A percentile compares a stretch with the other conserved stretches of the same genome.
Conservation (phyloP, 176 grass and related monocot species). For the Oryza australiensis region DNA sequence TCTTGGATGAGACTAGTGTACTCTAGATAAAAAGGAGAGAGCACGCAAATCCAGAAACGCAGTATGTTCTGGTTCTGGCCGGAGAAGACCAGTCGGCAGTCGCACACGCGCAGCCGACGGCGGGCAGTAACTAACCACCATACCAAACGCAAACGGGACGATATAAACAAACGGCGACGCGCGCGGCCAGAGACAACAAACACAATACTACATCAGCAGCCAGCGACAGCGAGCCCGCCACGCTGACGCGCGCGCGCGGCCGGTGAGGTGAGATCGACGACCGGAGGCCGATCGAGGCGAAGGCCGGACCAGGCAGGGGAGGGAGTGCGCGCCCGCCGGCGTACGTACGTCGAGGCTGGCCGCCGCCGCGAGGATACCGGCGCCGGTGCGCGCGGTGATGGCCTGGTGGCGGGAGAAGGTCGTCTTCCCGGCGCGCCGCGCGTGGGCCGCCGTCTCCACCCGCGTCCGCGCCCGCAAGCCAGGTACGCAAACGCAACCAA, state of each 20-base stretch:
- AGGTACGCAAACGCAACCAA: constrained; percentile 57
- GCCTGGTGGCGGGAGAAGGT: constrained; percentile 84
- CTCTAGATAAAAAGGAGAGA: constrained; percentile 33
- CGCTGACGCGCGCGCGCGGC: neutral
- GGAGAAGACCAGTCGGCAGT: neutral
- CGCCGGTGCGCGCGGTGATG: constrained; percentile 63
- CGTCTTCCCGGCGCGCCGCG: constrained; percentile 64
- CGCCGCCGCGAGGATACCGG: constrained; percentile 48
- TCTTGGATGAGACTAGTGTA: no score
- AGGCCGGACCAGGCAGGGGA: neutral
- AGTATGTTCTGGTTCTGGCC: no score
- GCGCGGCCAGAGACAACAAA: neutral
- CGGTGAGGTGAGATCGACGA: neutral
- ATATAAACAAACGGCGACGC: neutral
- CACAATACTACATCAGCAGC: neutral
- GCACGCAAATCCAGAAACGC: neutral
- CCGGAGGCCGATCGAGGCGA: no score
- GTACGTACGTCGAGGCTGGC: constrained; percentile 38
- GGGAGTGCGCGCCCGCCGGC: neutral
- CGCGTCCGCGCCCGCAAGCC: constrained; percentile 53
- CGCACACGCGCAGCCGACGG: constrained; percentile 15
- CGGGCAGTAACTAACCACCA: constrained; percentile 11
- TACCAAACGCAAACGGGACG: constrained; percentile 13
- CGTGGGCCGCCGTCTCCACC: constrained; percentile 60
- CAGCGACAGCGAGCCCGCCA: neutral